Conservation (phyloP, 1,139 yeast species). For the Suhomyces bokatorum region DNA sequence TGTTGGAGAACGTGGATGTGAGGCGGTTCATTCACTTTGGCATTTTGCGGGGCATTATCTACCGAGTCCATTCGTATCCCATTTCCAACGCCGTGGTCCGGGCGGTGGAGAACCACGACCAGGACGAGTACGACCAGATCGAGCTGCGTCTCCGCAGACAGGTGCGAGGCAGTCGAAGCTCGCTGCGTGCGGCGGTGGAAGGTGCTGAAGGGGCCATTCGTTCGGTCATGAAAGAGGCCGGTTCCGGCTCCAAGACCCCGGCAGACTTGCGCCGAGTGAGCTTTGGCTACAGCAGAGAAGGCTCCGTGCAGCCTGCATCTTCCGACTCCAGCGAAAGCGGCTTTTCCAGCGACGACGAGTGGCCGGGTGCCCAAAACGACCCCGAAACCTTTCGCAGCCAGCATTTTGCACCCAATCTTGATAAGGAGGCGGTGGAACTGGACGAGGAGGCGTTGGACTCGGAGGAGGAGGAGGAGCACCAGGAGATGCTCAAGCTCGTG, state of each 20-base stretch:
- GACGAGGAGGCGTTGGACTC: slow-evolving; percentile 8
- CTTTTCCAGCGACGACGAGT: slow-evolving; percentile 9
- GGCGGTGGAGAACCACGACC: slow-evolving; percentile 35
- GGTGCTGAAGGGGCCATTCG: slow-evolving; percentile 4
- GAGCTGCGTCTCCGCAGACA: slow-evolving; percentile 23
- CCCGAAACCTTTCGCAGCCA: background rate
- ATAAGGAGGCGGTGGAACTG: slow-evolving; percentile 2
- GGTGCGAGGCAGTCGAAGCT: slow-evolving; percentile 9
- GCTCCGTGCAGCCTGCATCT: slow-evolving; percentile 5
- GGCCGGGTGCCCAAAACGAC: background rate
- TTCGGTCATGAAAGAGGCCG: no score
- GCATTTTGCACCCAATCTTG: background rate
- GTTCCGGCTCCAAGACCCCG: slow-evolving; percentile 5
- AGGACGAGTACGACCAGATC: slow-evolving; percentile 31
- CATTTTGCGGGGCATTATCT: slow-evolving; percentile 73
- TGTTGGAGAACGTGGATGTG: slow-evolving; percentile 67
- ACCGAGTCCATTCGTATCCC: slow-evolving; percentile 79
- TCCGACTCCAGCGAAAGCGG: slow-evolving; percentile 5
- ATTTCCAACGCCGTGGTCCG: slow-evolving; percentile 43
- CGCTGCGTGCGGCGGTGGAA: slow-evolving; percentile 3
- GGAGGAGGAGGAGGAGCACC: slow-evolving; percentile 28
- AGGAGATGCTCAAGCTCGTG: slow-evolving; percentile 34
- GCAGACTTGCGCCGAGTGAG: slow-evolving; percentile 33
- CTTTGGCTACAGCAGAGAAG: slow-evolving; percentile 29
- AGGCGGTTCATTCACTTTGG: slow-evolving; percentile 89